Base-by-base conservation (phyloP, 345 rosid genomes). In the Geranium rotundifolium region DNA sequence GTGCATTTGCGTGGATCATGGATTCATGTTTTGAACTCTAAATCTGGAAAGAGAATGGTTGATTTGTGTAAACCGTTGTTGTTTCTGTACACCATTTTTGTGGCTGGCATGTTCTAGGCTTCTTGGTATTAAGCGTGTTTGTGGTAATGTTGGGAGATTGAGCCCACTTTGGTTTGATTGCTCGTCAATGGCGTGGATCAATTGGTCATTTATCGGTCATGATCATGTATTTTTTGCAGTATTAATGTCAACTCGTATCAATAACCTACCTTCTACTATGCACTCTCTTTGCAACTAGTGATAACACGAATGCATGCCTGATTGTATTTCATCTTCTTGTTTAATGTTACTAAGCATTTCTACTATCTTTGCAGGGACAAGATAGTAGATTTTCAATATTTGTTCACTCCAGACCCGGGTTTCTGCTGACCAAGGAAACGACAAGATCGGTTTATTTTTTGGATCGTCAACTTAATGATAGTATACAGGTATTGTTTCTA, bases 371-470 rank as follows among this genome's bases (percentile, higher is more conserved):
- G 76, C 84, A 90, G 99, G 95, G 85, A 39, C 82, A 72, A 68
- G 92, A 93, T 64, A 79, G 66, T 27, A 84, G 71, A 60, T 93
- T 93, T 73, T 86, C 99, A 17, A 79, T 93, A 58, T 85, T 20
- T 68, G 96, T 93, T 75, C 99, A 93, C 66, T 85, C 99, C 49
- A 85, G 99, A 82, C 99, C 97, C 62, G 95, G 99, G 39, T 93
- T 93, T 73, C 16, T 86, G 55, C 75, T 93, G 63, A 90, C 75
- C 66, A 82, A 85, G 78, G 96, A 79, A 61, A 93, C 91, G 5
- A 88, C 96, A 17, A 84, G 89, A 74, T 93, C 96, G 2, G 68
- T 63, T 46, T 79, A 77, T 76, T 93, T 93, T 73, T 64, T 88
- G 61, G 63, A 77, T 63, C 90, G 95, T 15, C 99, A 93, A 81